Conservation (phyloP, 805 yeast genomes). For the Zygotorulaspora danielsina region DNA sequence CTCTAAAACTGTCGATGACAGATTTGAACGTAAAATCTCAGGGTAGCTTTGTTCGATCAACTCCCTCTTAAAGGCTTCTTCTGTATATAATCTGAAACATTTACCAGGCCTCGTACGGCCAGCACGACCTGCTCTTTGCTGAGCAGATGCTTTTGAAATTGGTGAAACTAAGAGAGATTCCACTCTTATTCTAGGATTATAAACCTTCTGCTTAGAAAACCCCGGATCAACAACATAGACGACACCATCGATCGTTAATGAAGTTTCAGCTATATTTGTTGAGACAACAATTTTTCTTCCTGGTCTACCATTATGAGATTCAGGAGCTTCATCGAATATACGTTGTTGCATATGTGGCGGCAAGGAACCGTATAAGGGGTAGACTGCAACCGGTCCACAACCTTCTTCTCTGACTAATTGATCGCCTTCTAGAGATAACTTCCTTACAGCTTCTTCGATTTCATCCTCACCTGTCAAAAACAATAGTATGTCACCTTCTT, state of each 20-base stretch:
- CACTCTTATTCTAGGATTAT: slow-evolving; percentile 92
- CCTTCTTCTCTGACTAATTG: slow-evolving; percentile 82
- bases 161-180: slow-evolving; percentile 93
- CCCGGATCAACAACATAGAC: slow-evolving; percentile 98
- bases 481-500: slow-evolving; percentile 80
- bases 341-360: slow-evolving; percentile 95
- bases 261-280: slow-evolving; percentile 96
- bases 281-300: slow-evolving; percentile 91
- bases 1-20: slow-evolving; percentile 87
- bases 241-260: slow-evolving; percentile 94
- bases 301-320: slow-evolving; percentile 73
- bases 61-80: slow-evolving; percentile 92
- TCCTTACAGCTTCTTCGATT: slow-evolving; percentile 93
- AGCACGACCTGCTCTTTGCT: slow-evolving; percentile 99
- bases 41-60: slow-evolving; percentile 94
- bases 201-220: slow-evolving; percentile 92
- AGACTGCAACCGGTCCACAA: slow-evolving; percentile 84
- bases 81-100: slow-evolving; percentile 93
- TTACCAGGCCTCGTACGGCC: slow-evolving; percentile 99
- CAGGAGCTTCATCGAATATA: slow-evolving; percentile 87
- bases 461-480: slow-evolving; percentile 97
- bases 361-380: slow-evolving; percentile 92
- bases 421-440: slow-evolving; percentile 82
- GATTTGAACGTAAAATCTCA: slow-evolving; percentile 85
- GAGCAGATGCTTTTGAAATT: slow-evolving; percentile 94